A percentile compares a stretch with the other conserved stretches of the same genome.
Conservation (phyloP, 2,329 filamentous ascomycete species). For the Paecilomyces niveus region DNA sequence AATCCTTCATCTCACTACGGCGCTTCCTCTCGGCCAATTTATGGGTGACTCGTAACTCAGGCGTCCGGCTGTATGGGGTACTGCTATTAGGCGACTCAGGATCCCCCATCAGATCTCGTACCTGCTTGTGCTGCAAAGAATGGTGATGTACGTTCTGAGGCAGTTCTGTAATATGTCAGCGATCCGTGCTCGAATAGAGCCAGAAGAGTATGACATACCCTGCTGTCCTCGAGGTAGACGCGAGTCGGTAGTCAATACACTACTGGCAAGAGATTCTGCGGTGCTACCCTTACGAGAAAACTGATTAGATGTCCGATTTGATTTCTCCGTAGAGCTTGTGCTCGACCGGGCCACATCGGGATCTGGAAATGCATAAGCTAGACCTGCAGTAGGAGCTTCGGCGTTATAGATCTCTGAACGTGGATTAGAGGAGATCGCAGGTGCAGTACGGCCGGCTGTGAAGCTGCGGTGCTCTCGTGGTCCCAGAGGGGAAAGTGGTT, state of each 20-base stretch:
- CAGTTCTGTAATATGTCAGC: slow-evolving; percentile 28
- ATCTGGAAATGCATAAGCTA: slow-evolving; percentile 46
- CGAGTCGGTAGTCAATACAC: slow-evolving; percentile 43
- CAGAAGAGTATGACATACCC: slow-evolving; percentile 25
- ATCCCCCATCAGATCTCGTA: slow-evolving; percentile 41
- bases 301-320: slow-evolving; percentile 19
- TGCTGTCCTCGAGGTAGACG: slow-evolving; percentile 42
- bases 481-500: slow-evolving; percentile 35
- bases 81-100: slow-evolving; percentile 33
- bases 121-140: slow-evolving; percentile 41
- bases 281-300: slow-evolving; percentile 41
- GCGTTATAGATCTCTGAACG: slow-evolving; percentile 44
- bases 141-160: slow-evolving; percentile 43
- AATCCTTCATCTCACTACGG: slow-evolving; percentile 47
- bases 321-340: slow-evolving; percentile 29
- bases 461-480: slow-evolving; percentile 36
- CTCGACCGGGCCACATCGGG: slow-evolving; percentile 36
- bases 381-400: slow-evolving; percentile 42
- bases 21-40: slow-evolving; percentile 46
- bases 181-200: neutral
- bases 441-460: slow-evolving; percentile 40
- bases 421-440: slow-evolving; percentile 43
- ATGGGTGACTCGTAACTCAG: slow-evolving; percentile 43
- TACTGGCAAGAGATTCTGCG: slow-evolving; percentile 41
- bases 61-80: slow-evolving; percentile 44